Evolutionary conservation across 2,329 filamentous ascomycete species (phyloP), one percentile per base, ranked within the genome.

Genomic region (Sclerotinia subarctica): DNA sequence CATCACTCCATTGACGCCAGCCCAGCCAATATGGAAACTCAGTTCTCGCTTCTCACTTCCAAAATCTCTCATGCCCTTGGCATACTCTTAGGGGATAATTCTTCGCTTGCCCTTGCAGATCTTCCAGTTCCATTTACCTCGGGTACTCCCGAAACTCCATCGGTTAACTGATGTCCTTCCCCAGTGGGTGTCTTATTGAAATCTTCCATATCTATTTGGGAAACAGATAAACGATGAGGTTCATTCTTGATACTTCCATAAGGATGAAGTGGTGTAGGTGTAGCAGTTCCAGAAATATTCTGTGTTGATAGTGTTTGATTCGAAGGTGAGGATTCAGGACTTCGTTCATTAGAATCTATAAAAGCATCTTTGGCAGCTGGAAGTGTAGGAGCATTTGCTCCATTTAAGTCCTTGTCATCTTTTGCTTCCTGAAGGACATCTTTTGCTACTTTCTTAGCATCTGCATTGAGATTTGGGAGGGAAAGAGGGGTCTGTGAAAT

Each of bases 401-500:
- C 32, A 21, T 63, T 60, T 21, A 24, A 10, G 21, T 26, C 5
- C 24, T 63, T 63, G 10, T 57, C 32, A 26, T 17, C 13, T 3
- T 60, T 49, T 8, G 57, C 49, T 44, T 69, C 69, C 35, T 58
- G 38, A 13, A 76, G 70, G 3, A 75, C 73, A 42, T 70, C 70
- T 10, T 64, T 66, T 6, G 73, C 70, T 15, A 76, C 70, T 66
- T 69, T 64, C 29, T 69, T 72, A 6, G 75, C 75, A 59, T 74
- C 70, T 42, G 68, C 71, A 49, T 75, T 68, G 6, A 76, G 70
- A 65, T 74, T 72, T 35, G 73, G 71, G 8, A 73, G 54, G 15
- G 71, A 32, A 19, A 72, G 49, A 3, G 73, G 72, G 54, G 73
- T 60, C 74, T 75, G 24, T 19, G 26, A 53, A 51, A 64, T 69